phyloP scores from a whole-genome alignment of 495 filamentous ascomycete species.

The Annulohypoxylon nitens region DNA sequence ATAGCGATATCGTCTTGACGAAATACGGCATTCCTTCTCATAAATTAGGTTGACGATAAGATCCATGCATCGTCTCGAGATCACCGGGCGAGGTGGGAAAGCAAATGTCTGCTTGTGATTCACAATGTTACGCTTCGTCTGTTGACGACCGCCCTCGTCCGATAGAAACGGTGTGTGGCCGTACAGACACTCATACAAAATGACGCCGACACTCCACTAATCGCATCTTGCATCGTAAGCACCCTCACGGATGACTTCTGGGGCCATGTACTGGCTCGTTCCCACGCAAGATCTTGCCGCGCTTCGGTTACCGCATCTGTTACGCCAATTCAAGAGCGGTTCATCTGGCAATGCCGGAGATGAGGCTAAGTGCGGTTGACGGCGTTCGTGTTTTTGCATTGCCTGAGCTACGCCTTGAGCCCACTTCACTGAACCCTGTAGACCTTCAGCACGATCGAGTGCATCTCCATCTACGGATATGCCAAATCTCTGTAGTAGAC shows the following conservation, averaged over 20 bases:
- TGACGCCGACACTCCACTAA: slow-evolving; percentile 96
- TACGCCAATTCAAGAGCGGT: slow-evolving; percentile 79
- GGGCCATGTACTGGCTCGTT: slow-evolving; percentile 98
- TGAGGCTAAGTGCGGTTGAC: slow-evolving; percentile 33
- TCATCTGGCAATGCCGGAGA: slow-evolving; percentile 55
- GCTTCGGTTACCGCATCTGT: slow-evolving; percentile 77
- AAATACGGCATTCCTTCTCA: slow-evolving; percentile 81
- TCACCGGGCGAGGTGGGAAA: slow-evolving; percentile 73
- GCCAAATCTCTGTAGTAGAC: slow-evolving; percentile 78
- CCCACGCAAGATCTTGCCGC: slow-evolving; percentile 90
- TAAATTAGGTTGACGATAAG: slow-evolving; percentile 81
- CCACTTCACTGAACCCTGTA: slow-evolving; percentile 63
- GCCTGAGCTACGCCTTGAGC: slow-evolving; percentile 61
- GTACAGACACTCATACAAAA: slow-evolving; percentile 93
- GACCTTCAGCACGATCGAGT: slow-evolving; percentile 72
- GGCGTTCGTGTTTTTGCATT: slow-evolving; percentile 64
- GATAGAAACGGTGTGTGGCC: slow-evolving; percentile 90
- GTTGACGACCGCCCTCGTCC: slow-evolving; percentile 74
- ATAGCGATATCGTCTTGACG: slow-evolving; percentile 73
- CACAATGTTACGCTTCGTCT: slow-evolving; percentile 84
- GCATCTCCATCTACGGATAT: slow-evolving; percentile 81
- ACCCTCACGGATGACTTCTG: slow-evolving; percentile 87
- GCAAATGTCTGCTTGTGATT: slow-evolving; percentile 63
- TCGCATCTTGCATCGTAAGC: slow-evolving; percentile 92
- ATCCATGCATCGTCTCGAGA: slow-evolving; percentile 75